Conservation (phyloP, 306 rosid species). For the Cucumis hystrix region DNA sequence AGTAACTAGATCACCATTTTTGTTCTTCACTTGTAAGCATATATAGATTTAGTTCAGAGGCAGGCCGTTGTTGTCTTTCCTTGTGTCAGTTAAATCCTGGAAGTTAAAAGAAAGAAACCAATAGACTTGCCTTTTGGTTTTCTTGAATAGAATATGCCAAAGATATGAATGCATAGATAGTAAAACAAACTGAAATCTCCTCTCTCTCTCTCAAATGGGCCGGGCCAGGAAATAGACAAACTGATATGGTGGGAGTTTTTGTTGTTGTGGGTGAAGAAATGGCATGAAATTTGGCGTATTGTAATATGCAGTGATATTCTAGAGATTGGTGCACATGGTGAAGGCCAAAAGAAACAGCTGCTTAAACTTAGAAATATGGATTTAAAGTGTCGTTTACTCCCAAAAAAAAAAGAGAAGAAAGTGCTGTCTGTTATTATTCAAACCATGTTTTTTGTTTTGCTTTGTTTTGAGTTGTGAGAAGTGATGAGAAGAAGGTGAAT, state of each 20-base stretch:
- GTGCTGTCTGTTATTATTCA: neutral
- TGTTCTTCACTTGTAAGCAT: neutral
- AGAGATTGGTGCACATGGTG: slow-evolving; percentile 1
- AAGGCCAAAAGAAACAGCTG: neutral
- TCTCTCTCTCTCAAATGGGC: neutral
- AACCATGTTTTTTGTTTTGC: neutral
- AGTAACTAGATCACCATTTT: neutral
- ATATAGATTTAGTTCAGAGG: neutral
- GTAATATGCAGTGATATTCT: neutral
- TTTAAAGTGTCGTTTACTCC: neutral
- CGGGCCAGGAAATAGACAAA: neutral
- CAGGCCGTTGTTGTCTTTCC: neutral
- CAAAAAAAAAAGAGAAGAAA: neutral
- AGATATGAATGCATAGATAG: neutral
- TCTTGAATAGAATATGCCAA: neutral
- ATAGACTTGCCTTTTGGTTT: slow-evolving; percentile 11
- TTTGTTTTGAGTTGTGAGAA: neutral
- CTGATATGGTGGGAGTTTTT: neutral
- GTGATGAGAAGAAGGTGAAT: neutral
- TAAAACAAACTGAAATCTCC: neutral
- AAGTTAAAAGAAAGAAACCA: slow-evolving; percentile 15
- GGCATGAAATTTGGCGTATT: neutral
- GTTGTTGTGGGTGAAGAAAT: neutral
- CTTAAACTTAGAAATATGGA: neutral
- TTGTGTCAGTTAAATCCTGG: neutral